These are phyloP conservation scores for Nannochloropsis gaditana DNA, from an alignment of 108 stramenopile species.

Conservation along the genomic window DNA sequence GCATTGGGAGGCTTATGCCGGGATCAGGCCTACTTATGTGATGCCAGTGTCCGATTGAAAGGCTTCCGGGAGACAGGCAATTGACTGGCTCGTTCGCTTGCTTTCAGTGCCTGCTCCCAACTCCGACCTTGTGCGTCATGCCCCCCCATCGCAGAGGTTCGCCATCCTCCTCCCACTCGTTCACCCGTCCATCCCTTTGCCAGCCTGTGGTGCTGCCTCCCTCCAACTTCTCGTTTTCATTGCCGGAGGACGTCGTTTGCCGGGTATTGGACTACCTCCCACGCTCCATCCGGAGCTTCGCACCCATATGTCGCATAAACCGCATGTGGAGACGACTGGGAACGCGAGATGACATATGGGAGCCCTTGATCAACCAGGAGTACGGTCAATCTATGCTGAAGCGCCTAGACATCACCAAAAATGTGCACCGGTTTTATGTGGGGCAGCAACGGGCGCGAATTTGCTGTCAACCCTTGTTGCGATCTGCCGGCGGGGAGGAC, in stretches of 20 bases:
- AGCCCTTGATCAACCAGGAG: not conserved
- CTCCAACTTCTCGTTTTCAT: not conserved
- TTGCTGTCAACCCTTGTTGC: not conserved
- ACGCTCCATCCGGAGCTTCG: not conserved
- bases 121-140: too few species aligned
- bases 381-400: not conserved
- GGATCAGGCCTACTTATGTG: too few species aligned
- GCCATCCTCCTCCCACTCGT: too few species aligned
- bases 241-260: not conserved
- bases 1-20: too few species aligned
- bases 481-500: not conserved
- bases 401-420: not conserved
- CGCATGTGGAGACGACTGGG: not conserved
- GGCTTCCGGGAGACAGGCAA: too few species aligned
- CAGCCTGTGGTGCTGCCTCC: too few species aligned
- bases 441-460: not conserved
- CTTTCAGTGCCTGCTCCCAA: too few species aligned
- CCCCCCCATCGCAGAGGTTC: too few species aligned
- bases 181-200: too few species aligned
- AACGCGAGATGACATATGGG: not conserved
- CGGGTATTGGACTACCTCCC: not conserved
- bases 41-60: too few species aligned
- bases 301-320: not conserved
- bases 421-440: not conserved
- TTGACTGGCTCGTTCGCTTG: too few species aligned